Evolutionary conservation across 495 filamentous ascomycete genomes (phyloP).

Genomic region (Neurospora tetraspora): DNA sequence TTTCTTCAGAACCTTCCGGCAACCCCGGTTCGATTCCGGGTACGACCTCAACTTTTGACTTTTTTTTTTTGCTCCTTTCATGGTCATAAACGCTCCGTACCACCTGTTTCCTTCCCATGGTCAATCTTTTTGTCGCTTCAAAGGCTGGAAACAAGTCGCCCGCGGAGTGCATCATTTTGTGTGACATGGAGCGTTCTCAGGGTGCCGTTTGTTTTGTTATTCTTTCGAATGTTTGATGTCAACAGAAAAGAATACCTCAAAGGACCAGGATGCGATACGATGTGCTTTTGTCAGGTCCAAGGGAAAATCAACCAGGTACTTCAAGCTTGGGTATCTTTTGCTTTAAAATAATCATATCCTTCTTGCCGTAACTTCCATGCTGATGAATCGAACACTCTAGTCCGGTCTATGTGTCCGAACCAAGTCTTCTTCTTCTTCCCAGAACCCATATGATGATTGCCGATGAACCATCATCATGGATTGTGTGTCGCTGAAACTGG

Average conservation of each 20-base stretch:
- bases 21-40: slow-evolving; percentile 27
- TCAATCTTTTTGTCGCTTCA: not conserved
- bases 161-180: not conserved
- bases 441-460: not conserved
- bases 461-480: not conserved
- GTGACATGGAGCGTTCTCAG: not conserved
- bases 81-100: not conserved
- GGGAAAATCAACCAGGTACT: not conserved
- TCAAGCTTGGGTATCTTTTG: not conserved
- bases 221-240: not conserved
- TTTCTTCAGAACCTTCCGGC: slow-evolving; percentile 8
- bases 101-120: not conserved
- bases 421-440: not conserved
- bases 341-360: not conserved
- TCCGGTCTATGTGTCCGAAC: not conserved
- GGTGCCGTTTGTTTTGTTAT: not conserved
- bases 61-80: not conserved
- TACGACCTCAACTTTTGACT: slow-evolving; percentile 13
- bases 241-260: not conserved
- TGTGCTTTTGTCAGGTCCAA: not conserved
- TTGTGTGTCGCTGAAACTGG: not conserved
- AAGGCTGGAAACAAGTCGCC: not conserved
- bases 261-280: not conserved
- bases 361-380: not conserved
- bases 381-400: not conserved